phyloP scores from a whole-genome alignment of 2,329 filamentous ascomycete species.

The Sclerotiophoma versabilis region DNA sequence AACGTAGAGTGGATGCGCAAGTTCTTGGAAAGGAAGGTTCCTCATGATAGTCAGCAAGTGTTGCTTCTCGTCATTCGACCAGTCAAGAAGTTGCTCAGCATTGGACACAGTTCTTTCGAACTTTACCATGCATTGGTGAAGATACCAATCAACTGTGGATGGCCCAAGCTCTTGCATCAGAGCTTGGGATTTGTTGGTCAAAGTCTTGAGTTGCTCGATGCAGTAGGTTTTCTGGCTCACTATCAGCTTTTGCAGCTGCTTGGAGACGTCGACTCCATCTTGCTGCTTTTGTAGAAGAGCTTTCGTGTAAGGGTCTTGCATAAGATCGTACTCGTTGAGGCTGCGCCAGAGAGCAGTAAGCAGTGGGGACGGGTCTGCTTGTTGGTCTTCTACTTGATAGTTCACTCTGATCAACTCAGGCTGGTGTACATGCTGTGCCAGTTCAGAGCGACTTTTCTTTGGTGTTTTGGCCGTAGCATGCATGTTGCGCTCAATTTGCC shows the following conservation, averaged over 20 bases:
- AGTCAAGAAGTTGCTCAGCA: constrained; percentile 39
- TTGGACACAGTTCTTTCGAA: constrained; percentile 26
- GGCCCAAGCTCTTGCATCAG: constrained; percentile 50
- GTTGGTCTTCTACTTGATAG: constrained; percentile 29
- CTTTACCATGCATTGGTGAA: constrained; percentile 46
- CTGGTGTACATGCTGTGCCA: constrained; percentile 72
- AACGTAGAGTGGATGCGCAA: constrained; percentile 17
- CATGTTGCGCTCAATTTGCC: constrained; percentile 71
- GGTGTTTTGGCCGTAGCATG: constrained; percentile 75
- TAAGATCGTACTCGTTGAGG: constrained; percentile 42
- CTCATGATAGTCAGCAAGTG: constrained; percentile 40
- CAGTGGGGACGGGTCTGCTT: constrained; percentile 14
- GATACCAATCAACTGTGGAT: constrained; percentile 50
- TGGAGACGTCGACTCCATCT: constrained; percentile 30
- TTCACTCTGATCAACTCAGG: constrained; percentile 61
- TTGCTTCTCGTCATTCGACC: constrained; percentile 44
- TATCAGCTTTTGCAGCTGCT: constrained; percentile 36
- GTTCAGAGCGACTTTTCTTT: constrained; percentile 70
- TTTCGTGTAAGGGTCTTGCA: constrained; percentile 51
- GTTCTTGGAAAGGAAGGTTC: constrained; percentile 16
- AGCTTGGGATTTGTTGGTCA: constrained; percentile 42
- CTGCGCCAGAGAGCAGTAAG: constrained; percentile 26
- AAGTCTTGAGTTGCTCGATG: constrained; percentile 45
- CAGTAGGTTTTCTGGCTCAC: constrained; percentile 50
- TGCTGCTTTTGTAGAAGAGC: constrained; percentile 36